Evolutionary conservation across 176 grass and related monocot genomes (phyloP).

Genomic region (Ensete glaucum): DNA sequence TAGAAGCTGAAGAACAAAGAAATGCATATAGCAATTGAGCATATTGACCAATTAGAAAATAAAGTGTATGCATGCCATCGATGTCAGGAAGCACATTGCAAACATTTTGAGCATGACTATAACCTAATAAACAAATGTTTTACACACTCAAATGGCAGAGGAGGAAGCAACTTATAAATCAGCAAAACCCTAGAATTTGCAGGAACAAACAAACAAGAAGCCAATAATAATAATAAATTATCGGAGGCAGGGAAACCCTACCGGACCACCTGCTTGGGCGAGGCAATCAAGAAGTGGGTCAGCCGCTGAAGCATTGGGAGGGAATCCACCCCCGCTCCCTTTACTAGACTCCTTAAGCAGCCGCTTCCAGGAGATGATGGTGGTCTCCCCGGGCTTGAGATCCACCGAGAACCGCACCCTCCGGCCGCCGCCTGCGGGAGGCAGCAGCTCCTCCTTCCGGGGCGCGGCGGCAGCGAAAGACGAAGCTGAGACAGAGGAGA

Average conservation of each 20-base stretch:
- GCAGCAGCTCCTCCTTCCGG: slow-evolving; percentile 3
- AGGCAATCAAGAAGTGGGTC: slow-evolving; percentile 27
- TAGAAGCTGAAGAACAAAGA: too few species aligned
- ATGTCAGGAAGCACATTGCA: background rate
- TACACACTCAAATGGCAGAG: background rate
- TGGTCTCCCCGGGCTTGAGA: slow-evolving; percentile 73
- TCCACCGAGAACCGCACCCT: slow-evolving; percentile 69
- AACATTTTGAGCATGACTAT: too few species aligned
- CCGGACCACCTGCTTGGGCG: slow-evolving; percentile 25
- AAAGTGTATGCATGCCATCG: background rate
- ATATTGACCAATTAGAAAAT: background rate
- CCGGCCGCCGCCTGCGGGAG: slow-evolving; percentile 14
- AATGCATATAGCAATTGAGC: too few species aligned
- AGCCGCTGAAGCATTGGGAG: background rate
- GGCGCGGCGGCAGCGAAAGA: too few species aligned
- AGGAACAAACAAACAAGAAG: slow-evolving; percentile 3
- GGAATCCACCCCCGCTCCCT: background rate
- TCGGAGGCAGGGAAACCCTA: slow-evolving; percentile 26
- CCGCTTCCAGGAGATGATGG: slow-evolving; percentile 98
- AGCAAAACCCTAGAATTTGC: background rate
- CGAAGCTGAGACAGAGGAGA: background rate
- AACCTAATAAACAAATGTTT: background rate
- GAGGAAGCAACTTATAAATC: background rate
- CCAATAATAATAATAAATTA: background rate
- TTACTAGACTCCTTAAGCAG: slow-evolving; percentile 62